These are phyloP conservation scores for Stentor coeruleus DNA, from an alignment of 73 alveolate genomes.

Conservation along the genomic window DNA sequence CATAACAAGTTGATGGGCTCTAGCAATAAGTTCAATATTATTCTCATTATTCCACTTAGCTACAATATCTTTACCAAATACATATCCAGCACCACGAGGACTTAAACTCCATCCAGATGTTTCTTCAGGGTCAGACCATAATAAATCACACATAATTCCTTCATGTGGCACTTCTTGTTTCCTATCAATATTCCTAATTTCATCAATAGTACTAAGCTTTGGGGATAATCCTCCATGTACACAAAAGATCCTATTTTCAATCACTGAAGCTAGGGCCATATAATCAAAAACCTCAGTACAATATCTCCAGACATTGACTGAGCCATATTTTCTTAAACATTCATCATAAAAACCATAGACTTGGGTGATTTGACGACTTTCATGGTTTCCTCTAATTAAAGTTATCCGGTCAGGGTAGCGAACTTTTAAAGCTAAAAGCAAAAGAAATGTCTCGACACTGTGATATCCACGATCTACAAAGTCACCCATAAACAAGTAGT, in stretches of 20 bases:
- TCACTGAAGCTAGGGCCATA: slow-evolving; percentile 92
- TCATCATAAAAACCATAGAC: slow-evolving; percentile 93
- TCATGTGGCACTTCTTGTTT: slow-evolving; percentile 99
- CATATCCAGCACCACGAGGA: slow-evolving; percentile 97
- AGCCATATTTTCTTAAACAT: slow-evolving; percentile 80
- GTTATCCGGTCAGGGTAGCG: slow-evolving; percentile 74
- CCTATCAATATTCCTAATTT: slow-evolving; percentile 91
- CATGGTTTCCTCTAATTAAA: slow-evolving; percentile 94
- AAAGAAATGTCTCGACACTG: slow-evolving; percentile 86
- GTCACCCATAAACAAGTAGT: slow-evolving; percentile 91
- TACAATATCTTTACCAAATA: slow-evolving; percentile 92
- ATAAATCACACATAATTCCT: slow-evolving; percentile 98
- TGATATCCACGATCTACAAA: slow-evolving; percentile 89
- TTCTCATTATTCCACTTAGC: slow-evolving; percentile 75
- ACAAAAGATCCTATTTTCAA: slow-evolving; percentile 71
- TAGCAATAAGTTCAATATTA: slow-evolving; percentile 69
- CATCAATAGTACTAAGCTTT: slow-evolving; percentile 81
- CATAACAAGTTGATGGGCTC: slow-evolving; percentile 90
- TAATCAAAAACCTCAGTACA: slow-evolving; percentile 98
- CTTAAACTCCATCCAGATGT: slow-evolving; percentile 48
- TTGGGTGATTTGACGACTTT: slow-evolving; percentile 73
- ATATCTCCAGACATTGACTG: slow-evolving; percentile 92
- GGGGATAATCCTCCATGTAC: slow-evolving; percentile 98
- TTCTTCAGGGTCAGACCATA: slow-evolving; percentile 98
- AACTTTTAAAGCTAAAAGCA: slow-evolving; percentile 85